Base-by-base conservation (phyloP, 495 filamentous ascomycete genomes). In the Talaromyces adpressus region DNA sequence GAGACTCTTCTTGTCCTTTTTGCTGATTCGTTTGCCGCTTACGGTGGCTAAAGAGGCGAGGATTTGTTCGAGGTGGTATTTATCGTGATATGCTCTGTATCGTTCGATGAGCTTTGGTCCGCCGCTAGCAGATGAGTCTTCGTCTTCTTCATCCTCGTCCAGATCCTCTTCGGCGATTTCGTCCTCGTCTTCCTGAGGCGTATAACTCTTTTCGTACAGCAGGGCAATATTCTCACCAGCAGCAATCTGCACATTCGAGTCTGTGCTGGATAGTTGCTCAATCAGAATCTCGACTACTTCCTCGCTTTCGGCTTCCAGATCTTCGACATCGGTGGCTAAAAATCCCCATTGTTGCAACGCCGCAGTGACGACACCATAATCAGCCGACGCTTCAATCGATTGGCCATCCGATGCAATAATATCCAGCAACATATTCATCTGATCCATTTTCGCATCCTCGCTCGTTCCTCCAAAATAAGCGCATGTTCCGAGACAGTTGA, bases 151-250 rank as follows among this genome's bases (percentile, higher is more conserved):
- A 29, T 78, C 75, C 0, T 71, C 73, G 14, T 82, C 82, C 7
- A 88, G 83, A 18, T 82, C 80, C 5, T 81, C 80, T 51, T 75
- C 69, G 23, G 76, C 77, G 45, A 79, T 76, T 45, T 88, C 86
- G 2, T 87, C 82, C 57, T 91, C 86, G 34, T 86, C 79, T 64
- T 84, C 82, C 67, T 79, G 76, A 1, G 78, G 76, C 0, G 86
- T 81, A 77, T 90, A 86, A 70, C 84, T 88, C 72, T 91, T 91
- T 69, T 98, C 93, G 67, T 91, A 95, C 1, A 97, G 79, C 1
- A 97, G 77, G 2, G 93, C 93, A 65, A 98, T 94, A 71, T 92
- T 92, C 67, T 93, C 88, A 0, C 92, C 94, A 1, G 94, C 92
- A 2, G 90, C 86, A 59, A 94, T 86, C 72, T 96, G 91, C 1